These are phyloP conservation scores for Barnettozyma sucrosica DNA, from an alignment of 805 yeast species.

Conservation along the genomic window DNA sequence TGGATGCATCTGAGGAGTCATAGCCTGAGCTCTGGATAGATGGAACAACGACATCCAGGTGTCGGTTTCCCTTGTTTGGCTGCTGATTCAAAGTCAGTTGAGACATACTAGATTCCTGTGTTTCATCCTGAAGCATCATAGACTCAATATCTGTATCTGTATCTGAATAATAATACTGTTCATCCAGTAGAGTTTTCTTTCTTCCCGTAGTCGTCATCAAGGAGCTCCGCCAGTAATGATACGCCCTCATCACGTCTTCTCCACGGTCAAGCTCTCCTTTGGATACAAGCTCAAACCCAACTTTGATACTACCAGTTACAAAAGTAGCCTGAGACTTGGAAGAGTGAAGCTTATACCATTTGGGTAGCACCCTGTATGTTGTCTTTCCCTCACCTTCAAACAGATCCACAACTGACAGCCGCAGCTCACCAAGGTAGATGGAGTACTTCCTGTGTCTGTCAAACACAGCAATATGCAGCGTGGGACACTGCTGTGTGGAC, in stretches of 20 bases:
- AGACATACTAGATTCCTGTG: background rate
- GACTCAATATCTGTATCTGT: conserved; percentile 25
- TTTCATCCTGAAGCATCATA: conserved; percentile 12
- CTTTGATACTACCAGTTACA: conserved; percentile 43
- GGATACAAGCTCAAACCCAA: conserved; percentile 36
- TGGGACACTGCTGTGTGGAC: conserved; percentile 5
- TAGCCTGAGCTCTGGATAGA: conserved; percentile 1
- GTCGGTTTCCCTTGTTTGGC: background rate
- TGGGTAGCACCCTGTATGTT: conserved; percentile 21
- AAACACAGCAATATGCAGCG: conserved; percentile 21
- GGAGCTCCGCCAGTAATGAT: conserved; percentile 16
- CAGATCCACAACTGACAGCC: conserved; percentile 20
- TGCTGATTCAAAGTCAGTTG: background rate
- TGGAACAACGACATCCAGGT: background rate
- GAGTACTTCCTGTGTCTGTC: conserved; percentile 25
- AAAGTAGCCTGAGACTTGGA: conserved; percentile 34
- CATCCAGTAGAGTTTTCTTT: conserved; percentile 14
- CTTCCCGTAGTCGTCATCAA: conserved; percentile 1
- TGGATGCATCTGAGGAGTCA: conserved; percentile 6
- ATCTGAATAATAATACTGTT: conserved; percentile 25
- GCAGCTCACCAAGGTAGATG: conserved; percentile 24
- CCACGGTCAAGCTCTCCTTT: conserved; percentile 7
- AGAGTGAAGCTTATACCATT: conserved; percentile 42
- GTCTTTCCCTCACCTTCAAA: conserved; percentile 11
- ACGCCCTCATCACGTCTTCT: conserved; percentile 15